These are phyloP conservation scores for Lathyrus tuberosus DNA, from an alignment of 306 rosid genomes.

Conservation along the genomic window DNA sequence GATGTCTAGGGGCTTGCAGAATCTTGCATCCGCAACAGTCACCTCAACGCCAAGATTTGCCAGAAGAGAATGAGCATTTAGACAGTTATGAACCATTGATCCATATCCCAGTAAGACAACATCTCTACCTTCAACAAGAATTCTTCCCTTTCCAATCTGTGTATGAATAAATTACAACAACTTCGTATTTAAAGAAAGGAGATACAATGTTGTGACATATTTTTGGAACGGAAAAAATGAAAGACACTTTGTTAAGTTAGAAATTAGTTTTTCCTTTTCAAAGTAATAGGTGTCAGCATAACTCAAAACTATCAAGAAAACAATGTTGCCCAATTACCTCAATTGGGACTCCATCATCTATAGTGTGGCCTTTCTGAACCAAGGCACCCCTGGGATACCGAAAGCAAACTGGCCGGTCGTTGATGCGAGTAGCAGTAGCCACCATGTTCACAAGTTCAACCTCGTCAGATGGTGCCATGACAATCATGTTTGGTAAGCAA, in stretches of 20 bases:
- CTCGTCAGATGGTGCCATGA: slow-evolving; percentile 94
- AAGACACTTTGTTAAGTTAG: slow-evolving; percentile 26
- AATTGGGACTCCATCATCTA: slow-evolving; percentile 60
- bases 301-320: slow-evolving; percentile 29
- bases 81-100: slow-evolving; percentile 94
- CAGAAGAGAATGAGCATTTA: slow-evolving; percentile 79
- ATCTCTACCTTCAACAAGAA: slow-evolving; percentile 81
- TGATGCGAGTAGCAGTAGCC: slow-evolving; percentile 70
- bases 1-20: slow-evolving; percentile 93
- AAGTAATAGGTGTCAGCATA: slow-evolving; percentile 19
- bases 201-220: slow-evolving; percentile 10
- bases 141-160: slow-evolving; percentile 87
- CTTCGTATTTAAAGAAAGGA: slow-evolving; percentile 25
- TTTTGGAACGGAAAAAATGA: slow-evolving; percentile 12
- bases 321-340: slow-evolving; percentile 55
- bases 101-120: slow-evolving; percentile 94
- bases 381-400: slow-evolving; percentile 88
- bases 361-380: slow-evolving; percentile 44
- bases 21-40: slow-evolving; percentile 97
- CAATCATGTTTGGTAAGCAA: slow-evolving; percentile 94
- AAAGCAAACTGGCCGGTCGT: slow-evolving; percentile 81
- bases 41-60: slow-evolving; percentile 78
- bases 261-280: slow-evolving; percentile 28
- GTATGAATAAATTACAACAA: slow-evolving; percentile 17
- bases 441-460: slow-evolving; percentile 87